Base-by-base conservation (phyloP, 805 yeast genomes). In the Grigorovia humatica region DNA sequence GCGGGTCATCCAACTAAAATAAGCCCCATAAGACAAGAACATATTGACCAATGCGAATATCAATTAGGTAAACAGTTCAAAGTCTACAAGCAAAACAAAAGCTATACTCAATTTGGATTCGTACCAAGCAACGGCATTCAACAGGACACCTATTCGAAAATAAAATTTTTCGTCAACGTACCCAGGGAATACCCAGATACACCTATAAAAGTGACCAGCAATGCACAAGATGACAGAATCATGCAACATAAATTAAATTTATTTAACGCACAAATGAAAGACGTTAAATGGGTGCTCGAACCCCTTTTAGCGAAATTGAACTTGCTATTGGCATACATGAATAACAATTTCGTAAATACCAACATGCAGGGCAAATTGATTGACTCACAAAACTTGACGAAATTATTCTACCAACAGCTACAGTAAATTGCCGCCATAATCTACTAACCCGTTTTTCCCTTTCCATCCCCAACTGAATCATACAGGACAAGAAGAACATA, bases 161-260 rank as follows among this genome's bases (percentile, higher is more conserved):
- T 15, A 12, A 57, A 58, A 32, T 52, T 59, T 15, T 29, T 57
- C 1, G 42, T 63, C 15, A 57, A 52, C 17, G 49, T 64, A 13
- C 66, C 67, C 2, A 44, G 48, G 12, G 58, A 61, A 17, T 64
- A 64, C 49, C 68, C 68, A n/a, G 51, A 49, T 18, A 43, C 55
- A 4, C 56, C 65, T 1, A 30, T 59, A 2, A 61, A 61, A 11
- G 17, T 45, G 6, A 17, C 47, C n/a, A 45, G 42, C 13, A 52
- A 49, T 18, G 41, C 20, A 23, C 53, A 48, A 9, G 56, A 54
- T 13, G 29, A 44, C 32, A 35, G 32, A 12, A 15, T 27, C 9
- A 41, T 35, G 19, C 44, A 38, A 15, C 17, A 38, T 38, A 38
- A 38, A 38, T 15, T 38, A 38, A 9, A 38, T 38, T 38, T 38